These are phyloP conservation scores for Aspergillus udagawae DNA, from an alignment of 2,329 filamentous ascomycete species.

Conservation along the genomic window DNA sequence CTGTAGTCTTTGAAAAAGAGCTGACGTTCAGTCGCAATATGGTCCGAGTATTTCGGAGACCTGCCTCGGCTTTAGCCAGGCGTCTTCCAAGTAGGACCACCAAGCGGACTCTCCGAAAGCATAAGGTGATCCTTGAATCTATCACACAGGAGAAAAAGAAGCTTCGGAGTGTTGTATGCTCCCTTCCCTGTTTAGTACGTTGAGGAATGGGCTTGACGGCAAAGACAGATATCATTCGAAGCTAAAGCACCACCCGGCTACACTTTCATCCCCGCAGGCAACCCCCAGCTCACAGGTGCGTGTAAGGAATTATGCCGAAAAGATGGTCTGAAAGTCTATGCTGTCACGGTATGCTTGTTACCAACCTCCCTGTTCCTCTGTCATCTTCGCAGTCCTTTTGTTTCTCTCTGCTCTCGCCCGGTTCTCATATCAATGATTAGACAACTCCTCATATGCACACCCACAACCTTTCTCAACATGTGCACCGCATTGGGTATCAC, in stretches of 20 bases:
- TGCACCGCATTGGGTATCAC: conserved; percentile 60
- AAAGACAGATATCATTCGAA: conserved; percentile 51
- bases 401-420: conserved; percentile 9
- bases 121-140: conserved; percentile 58
- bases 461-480: conserved; percentile 55
- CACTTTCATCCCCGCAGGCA: conserved; percentile 58
- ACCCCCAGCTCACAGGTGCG: conserved; percentile 55
- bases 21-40: conserved; percentile 23
- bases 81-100: conserved; percentile 30
- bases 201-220: conserved; percentile 29
- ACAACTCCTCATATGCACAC: conserved; percentile 49
- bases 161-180: conserved; percentile 49
- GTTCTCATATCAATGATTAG: conserved; percentile 27
- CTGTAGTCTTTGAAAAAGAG: conserved; percentile 17
- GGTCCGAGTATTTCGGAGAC: conserved; percentile 34
- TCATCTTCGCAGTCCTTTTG: conserved; percentile 1
- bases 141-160: conserved; percentile 59
- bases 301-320: conserved; percentile 59
- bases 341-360: conserved; percentile 54
- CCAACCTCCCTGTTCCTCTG: not conserved
- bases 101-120: conserved; percentile 37
- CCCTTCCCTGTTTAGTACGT: conserved; percentile 3
- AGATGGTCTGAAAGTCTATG: conserved; percentile 51
- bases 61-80: conserved; percentile 30
- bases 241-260: conserved; percentile 56